Evolutionary conservation across 2,329 filamentous ascomycete species (phyloP).

Genomic region (Cercospora sesami): DNA sequence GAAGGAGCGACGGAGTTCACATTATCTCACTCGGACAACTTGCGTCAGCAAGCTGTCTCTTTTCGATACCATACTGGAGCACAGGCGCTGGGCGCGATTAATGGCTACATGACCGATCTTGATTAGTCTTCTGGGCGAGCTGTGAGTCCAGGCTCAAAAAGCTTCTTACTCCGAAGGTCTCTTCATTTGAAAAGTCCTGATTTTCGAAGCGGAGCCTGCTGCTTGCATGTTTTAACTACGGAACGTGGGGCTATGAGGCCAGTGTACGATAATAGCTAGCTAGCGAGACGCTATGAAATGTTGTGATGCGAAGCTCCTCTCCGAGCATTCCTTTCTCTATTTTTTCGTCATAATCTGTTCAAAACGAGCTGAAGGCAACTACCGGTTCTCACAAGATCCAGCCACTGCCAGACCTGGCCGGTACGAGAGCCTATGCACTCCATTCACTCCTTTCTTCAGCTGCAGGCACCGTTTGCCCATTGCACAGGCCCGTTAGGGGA

Average conservation of each 20-base stretch:
- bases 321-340: neutral
- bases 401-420: neutral
- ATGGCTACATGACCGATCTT: constrained; percentile 8
- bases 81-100: constrained; percentile 11
- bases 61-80: constrained; percentile 5
- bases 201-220: neutral
- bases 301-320: constrained; percentile 8
- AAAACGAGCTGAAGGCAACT: neutral
- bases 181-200: neutral
- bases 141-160: neutral
- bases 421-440: neutral
- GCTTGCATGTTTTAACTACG: constrained; percentile 7
- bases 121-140: constrained; percentile 8
- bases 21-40: constrained; percentile 1
- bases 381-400: neutral
- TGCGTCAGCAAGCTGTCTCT: constrained; percentile 11
- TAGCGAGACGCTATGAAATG: constrained; percentile 10
- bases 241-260: constrained; percentile 9
- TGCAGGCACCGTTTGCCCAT: neutral
- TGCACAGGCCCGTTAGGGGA: neutral
- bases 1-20: constrained; percentile 17
- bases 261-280: constrained; percentile 15
- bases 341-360: neutral
- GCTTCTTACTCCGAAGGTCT: constrained; percentile 4
- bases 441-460: neutral